These are phyloP conservation scores for Penicillium polonicum DNA, from an alignment of 2,329 filamentous ascomycete genomes.

Conservation along the genomic window DNA sequence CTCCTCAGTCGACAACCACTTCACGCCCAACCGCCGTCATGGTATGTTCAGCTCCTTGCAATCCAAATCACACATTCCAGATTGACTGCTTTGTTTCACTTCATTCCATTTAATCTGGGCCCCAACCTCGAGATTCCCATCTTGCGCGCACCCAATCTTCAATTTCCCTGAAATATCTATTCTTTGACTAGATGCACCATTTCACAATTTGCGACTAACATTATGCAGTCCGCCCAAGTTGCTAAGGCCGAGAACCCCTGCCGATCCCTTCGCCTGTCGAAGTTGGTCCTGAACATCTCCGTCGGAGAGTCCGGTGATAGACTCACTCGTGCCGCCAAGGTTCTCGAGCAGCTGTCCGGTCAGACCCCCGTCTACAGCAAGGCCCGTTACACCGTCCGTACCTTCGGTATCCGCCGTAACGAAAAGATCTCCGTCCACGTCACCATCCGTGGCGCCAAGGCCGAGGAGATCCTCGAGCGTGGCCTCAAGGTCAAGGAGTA, in stretches of 20 bases:
- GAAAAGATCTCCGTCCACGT: constrained; percentile 99
- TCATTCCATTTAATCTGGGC: background rate
- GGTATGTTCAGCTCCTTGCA: constrained; percentile 40
- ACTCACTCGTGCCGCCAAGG: constrained; percentile 99
- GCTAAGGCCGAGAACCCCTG: constrained; percentile 94
- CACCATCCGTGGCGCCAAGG: constrained; percentile 98
- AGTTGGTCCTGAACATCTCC: constrained; percentile 99
- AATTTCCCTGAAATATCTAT: constrained; percentile 5
- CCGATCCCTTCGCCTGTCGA: constrained; percentile 99
- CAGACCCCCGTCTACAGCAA: constrained; percentile 99
- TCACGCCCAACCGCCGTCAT: constrained; percentile 51
- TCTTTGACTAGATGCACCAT: constrained; percentile 12
- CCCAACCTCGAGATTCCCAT: background rate
- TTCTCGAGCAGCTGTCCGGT: constrained; percentile 98
- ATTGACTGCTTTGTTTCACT: background rate
- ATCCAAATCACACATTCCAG: background rate
- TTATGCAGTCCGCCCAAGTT: constrained; percentile 61
- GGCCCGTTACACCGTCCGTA: constrained; percentile 99
- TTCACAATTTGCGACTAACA: constrained; percentile 20
- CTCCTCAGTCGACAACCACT: constrained; percentile 39
- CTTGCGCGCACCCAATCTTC: constrained; percentile 7
- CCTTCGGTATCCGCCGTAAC: constrained; percentile 99
- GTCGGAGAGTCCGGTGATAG: constrained; percentile 99
- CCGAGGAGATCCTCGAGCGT: constrained; percentile 99
- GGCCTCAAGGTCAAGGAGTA: constrained; percentile 99